Base-by-base conservation (phyloP, 2,329 filamentous ascomycete genomes). In the Ciborinia camelliae region DNA sequence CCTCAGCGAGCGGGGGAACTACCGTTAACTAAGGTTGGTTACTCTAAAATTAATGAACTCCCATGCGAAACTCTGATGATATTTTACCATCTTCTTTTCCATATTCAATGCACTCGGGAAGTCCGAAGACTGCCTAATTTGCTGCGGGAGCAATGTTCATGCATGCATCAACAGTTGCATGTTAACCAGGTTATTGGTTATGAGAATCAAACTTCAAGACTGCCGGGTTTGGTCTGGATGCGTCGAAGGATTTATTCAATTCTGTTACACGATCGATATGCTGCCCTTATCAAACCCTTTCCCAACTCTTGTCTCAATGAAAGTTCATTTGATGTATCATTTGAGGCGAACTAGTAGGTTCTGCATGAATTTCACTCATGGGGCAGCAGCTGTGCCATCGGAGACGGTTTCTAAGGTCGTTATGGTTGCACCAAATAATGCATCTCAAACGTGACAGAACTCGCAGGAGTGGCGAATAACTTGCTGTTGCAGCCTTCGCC, bases 221-320 rank as follows among this genome's bases (percentile, higher is more conserved):
- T 35, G 20, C 30, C 35, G 6, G 9, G 20, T 23, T 23, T 9
- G 32, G 15, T 32, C 15, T 30, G 18, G 4, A 51, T 51, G 51
- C 12, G 30, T 23, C 30, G 10, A 53, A 23, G 20, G 20, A 37
- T 37, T 28, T 23, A 12, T 35, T 37, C 51, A 23, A 14, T 30
- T n/a, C 18, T 30, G 18, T 15, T 30, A 30, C 1, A 43, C 18
- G 18, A 6, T 4, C 37, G 37, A 30, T 10, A 30, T 26, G 37
- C 10, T 30, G 1, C 7, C 8, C 5, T 55, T 2, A 14, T 41
- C 10, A 8, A 4, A 18, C n/a, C 14, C 15, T 3, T 20, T 28
- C 4, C 4, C 12, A 14, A 1, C 2, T 14, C 30, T 5, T 0
- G 37, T 12, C 20, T 8, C 23, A 3, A 2, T 7, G 37, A n/a